These are phyloP conservation scores for Fusarium stilboides DNA, from an alignment of 2,329 filamentous ascomycete species.

Conservation along the genomic window DNA sequence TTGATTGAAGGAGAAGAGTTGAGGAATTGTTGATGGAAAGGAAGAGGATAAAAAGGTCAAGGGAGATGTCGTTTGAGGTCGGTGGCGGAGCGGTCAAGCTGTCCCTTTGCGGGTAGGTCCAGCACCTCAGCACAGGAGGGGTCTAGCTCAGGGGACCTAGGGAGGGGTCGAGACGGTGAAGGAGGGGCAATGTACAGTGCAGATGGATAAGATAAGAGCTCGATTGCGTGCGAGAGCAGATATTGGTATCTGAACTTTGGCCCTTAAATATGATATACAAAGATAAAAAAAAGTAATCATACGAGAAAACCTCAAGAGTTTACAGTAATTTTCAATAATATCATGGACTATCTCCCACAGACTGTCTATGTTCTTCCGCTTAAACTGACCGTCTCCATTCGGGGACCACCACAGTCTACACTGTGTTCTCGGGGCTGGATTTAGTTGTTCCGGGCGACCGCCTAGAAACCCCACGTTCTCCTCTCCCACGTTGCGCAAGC, in stretches of 20 bases:
- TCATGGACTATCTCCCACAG: not conserved
- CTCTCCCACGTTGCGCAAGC: constrained; percentile 25
- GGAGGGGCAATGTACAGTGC: constrained; percentile 50
- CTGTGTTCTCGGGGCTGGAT: constrained; percentile 40
- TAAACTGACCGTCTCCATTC: not conserved
- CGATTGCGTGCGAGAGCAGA: not conserved
- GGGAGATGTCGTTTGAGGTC: constrained; percentile 34
- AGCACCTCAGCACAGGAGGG: constrained; percentile 40
- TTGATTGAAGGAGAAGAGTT: constrained; percentile 15
- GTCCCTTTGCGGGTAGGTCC: constrained; percentile 42
- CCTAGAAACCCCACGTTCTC: constrained; percentile 37
- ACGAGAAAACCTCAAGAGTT: not conserved
- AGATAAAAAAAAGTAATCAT: not conserved
- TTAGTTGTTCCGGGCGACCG: constrained; percentile 43
- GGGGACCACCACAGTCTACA: constrained; percentile 16
- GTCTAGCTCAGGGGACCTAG: constrained; percentile 43
- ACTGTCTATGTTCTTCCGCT: not conserved
- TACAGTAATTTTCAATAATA: not conserved
- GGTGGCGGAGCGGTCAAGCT: constrained; percentile 48
- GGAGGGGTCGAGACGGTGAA: constrained; percentile 45
- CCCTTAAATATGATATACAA: not conserved
- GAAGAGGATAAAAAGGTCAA: constrained; percentile 33
- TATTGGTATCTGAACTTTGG: too few relatives aligned
- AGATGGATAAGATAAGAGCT: constrained; percentile 46
- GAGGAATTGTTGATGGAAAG: constrained; percentile 23